Conservation (phyloP, 441 rosid genomes). For the Capsella rubella region DNA sequence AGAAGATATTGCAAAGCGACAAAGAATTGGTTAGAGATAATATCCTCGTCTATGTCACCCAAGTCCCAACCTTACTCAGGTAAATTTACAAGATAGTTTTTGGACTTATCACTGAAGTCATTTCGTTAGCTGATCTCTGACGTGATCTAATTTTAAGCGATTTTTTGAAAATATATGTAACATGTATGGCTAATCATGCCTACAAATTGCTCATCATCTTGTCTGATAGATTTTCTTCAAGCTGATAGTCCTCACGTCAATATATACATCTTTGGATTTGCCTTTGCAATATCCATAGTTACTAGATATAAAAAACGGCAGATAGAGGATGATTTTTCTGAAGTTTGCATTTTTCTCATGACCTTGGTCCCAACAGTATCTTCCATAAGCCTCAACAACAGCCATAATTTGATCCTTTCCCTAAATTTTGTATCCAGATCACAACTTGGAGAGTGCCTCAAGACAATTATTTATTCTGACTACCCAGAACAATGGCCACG, state of each 20-base stretch:
- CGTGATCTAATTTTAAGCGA: neutral
- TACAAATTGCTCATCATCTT: constrained; percentile 15
- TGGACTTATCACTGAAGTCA: constrained; percentile 17
- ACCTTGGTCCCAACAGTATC: neutral
- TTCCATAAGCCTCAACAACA: constrained; percentile 11
- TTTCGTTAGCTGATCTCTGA: neutral
- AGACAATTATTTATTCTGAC: constrained; percentile 91
- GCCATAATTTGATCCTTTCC: neutral
- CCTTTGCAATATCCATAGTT: constrained; percentile 10
- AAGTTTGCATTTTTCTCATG: constrained; percentile 13
- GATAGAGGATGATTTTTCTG: neutral
- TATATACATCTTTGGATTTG: neutral
- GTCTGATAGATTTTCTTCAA: constrained; percentile 2
- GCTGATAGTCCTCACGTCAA: constrained; percentile 10
- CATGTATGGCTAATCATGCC: neutral
- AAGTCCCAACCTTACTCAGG: constrained; percentile 94
- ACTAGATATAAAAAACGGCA: neutral
- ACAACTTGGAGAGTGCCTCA: constrained; percentile 95
- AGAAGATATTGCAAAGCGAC: constrained; percentile 68
- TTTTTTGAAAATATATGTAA: neutral
- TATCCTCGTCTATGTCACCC: constrained; percentile 82
- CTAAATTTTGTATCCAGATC: constrained; percentile 55
- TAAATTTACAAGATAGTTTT: constrained; percentile 36
- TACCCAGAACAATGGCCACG: constrained; percentile 99
- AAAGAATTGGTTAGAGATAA: constrained; percentile 85